phyloP scores from a whole-genome alignment of 108 stramenopile genomes.

The Cyclotella kingstonii region DNA sequence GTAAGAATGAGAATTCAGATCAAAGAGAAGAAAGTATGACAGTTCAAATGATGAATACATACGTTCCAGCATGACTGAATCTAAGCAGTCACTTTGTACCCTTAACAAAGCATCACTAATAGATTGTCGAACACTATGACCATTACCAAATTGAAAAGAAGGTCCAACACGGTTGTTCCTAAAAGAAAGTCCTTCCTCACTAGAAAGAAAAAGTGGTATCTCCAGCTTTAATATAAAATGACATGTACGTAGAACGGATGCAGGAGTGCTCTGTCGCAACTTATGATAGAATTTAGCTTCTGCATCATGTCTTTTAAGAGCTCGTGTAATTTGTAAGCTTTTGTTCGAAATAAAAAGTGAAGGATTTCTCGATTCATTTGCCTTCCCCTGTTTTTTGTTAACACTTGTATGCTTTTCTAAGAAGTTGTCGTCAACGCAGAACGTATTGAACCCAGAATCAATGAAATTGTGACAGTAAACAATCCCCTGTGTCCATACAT shows the following conservation, averaged over 20 bases:
- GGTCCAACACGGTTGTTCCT: slow-evolving; percentile 13
- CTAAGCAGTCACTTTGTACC: slow-evolving; percentile 31
- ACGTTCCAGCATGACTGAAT: slow-evolving; percentile 38
- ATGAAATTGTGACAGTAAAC: slow-evolving; percentile 49
- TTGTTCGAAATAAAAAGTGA: background rate
- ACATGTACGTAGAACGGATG: slow-evolving; percentile 45
- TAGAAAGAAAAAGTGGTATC: slow-evolving; percentile 31
- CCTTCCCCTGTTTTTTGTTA: background rate
- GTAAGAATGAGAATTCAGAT: background rate
- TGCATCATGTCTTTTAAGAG: slow-evolving; percentile 23
- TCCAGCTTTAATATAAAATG: slow-evolving; percentile 34
- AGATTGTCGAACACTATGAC: slow-evolving; percentile 33
- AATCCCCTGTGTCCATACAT: slow-evolving; percentile 30
- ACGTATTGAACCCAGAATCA: slow-evolving; percentile 72
- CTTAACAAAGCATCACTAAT: slow-evolving; percentile 42
- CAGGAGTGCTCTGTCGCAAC: slow-evolving; percentile 51
- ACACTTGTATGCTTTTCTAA: background rate
- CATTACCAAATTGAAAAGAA: slow-evolving; percentile 33
- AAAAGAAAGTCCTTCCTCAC: background rate
- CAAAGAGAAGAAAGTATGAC: background rate
- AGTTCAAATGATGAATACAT: background rate
- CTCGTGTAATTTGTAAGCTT: slow-evolving; percentile 2
- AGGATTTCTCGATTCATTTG: background rate
- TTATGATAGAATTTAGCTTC: slow-evolving; percentile 43
- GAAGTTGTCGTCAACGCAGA: slow-evolving; percentile 27